These are phyloP conservation scores for Sporisorium graminicola DNA, from an alignment of 1,284 basidiomycete genomes.

Conservation along the genomic window DNA sequence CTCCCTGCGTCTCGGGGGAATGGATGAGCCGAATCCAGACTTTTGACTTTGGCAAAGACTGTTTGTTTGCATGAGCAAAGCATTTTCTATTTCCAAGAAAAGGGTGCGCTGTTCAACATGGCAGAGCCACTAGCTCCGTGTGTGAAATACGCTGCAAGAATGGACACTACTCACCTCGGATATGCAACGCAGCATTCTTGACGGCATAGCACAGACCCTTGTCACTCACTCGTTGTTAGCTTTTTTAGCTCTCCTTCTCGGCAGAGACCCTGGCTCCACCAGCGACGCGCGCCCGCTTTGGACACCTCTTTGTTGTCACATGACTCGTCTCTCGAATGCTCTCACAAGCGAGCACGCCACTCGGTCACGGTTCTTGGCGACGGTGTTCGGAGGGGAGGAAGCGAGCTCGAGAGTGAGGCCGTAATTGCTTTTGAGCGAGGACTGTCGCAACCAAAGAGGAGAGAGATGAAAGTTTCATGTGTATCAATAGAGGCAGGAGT, in stretches of 20 bases:
- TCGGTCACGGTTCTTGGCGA: neutral
- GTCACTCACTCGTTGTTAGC: neutral
- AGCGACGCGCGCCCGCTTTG: neutral
- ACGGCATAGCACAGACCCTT: neutral
- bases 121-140: neutral
- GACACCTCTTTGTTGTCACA: neutral
- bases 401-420: neutral
- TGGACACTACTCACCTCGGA: neutral
- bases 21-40: too few species aligned
- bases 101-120: neutral
- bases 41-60: neutral
- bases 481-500: neutral
- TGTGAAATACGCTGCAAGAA: neutral
- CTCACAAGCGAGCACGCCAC: neutral
- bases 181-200: neutral
- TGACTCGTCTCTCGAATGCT: neutral
- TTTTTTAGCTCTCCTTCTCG: slow-evolving; percentile 1
- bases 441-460: neutral
- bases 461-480: neutral
- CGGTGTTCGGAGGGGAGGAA: neutral
- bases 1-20: too few species aligned
- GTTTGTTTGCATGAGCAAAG: slow-evolving; percentile 2
- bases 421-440: neutral
- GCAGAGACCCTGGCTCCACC: too few species aligned
- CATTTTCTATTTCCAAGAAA: neutral